Base-by-base conservation (phyloP, 306 rosid genomes). In the Leucaena leucocephala region DNA sequence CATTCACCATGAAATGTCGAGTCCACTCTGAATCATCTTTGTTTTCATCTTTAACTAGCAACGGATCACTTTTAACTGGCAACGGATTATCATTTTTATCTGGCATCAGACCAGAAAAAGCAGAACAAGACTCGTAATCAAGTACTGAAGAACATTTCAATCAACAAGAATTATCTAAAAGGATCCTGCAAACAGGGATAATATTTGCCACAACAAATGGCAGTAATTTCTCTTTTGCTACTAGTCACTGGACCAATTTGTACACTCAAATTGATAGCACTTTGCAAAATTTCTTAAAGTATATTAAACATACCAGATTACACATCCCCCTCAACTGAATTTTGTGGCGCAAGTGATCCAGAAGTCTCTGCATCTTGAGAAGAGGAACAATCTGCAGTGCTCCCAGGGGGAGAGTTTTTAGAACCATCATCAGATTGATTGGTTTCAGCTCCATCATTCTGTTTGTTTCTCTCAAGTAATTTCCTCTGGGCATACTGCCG, bases 1-100 rank as follows among this genome's bases (percentile, higher is more conserved):
- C 92, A 88, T 96, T 96, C 91, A 96, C 98, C 99, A 93, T 93
- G 88, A 91, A 96, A 78, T 90, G 94, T 27, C 89, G 91, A 86
- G 89, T 96, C 74, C 99, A 98, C 74, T 88, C 98, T 11, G 83
- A 70, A 64, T 88, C 94, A 39, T 82, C 84, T 22, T 39, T 42
- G 57, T 80, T 84, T 71, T 72, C 87, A 68, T 55, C 78, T 87
- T 88, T 89, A 50, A 68, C 94, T 90, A 86, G 40, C 48, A 17
- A 66, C 49, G 21, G 4, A 66, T 66, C 87, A 65, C 57, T 80
- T 86, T 87, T 90, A 45, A 59, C 94, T 92, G 87, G 73, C 43
- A 58, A 21, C 6, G 6, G 36, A 58, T 22, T 4, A 8, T 74
- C 87, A 68, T 55, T 76, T 87, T 87, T 90, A 50, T 64, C 96